Base-by-base conservation (phyloP, 148 eudicot genomes). In the Camellia granthamiana region DNA sequence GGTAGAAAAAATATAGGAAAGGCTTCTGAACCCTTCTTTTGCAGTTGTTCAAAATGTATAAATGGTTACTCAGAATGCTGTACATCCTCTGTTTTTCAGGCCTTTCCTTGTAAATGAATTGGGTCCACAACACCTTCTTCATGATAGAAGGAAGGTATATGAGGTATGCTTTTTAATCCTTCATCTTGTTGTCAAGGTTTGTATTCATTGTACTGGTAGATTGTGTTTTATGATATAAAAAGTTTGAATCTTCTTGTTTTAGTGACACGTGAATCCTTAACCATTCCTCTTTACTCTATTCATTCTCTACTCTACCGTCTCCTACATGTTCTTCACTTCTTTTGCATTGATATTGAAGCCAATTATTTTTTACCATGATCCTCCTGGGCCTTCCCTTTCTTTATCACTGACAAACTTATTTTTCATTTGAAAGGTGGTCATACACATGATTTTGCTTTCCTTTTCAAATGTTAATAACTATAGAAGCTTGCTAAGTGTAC, bases 141-240 rank as follows among this genome's bases (percentile, higher is more conserved):
- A 94, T 75, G 98, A 94, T 83, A 87, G 98, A 83, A 90, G 98
- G 84, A 88, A 89, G 84, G 98, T 94, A 18, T 94, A 94, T 69
- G 98, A 94, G 95, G 98, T 93, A 77, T 42, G 86, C 60, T 43
- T 74, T 74, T 79, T 49, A n/a, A 43, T 70, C 51, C 8, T 60
- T 47, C 63, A 12, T 7, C 77, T 77, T 49, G n/a, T 49, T 69
- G 6, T 64, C 19, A 60, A 60, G n/a, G 64, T 60, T 60, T 60
- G 5, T 3, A 60, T 60, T 60, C 6, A 60, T 18, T 3, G 5
- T 15, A 15, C 21, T 30, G 64, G 2, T 60, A n/a, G 16, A 15
- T 60, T 15, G 16, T 15, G 21, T 60, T 15, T 60, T n/a, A 60
- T 30, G 8, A 3, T 7, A 59, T 9, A 51, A 51, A 16, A 6